Conservation (phyloP, 345 rosid species). For the Syzygium aqueum region DNA sequence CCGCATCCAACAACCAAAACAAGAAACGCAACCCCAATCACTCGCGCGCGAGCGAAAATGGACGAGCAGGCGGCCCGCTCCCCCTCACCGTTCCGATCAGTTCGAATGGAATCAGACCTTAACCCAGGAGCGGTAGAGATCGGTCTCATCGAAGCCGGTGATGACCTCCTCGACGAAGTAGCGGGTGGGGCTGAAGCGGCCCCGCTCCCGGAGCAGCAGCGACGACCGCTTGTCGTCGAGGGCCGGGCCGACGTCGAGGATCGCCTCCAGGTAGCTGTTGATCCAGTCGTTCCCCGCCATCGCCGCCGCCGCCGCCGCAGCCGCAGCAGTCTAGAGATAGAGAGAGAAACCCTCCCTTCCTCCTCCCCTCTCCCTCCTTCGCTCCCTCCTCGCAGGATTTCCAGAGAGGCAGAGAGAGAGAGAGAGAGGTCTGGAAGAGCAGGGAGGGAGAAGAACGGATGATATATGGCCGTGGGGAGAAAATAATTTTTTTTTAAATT, state of each 20-base stretch:
- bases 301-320: background rate
- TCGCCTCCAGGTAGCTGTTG: constrained; percentile 95
- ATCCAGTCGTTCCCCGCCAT: constrained; percentile 99
- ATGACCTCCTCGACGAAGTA: constrained; percentile 97
- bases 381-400: background rate
- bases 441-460: background rate
- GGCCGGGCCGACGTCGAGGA: constrained; percentile 90
- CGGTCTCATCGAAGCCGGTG: constrained; percentile 96
- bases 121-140: constrained; percentile 90
- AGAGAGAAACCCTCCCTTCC: background rate
- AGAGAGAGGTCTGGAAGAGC: background rate
- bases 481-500: too few relatives aligned
- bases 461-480: background rate
- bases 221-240: constrained; percentile 82
- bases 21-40: too few relatives aligned
- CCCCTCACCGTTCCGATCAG: background rate
- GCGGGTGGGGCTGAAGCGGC: constrained; percentile 92
- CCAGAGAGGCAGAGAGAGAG: background rate
- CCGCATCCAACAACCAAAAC: background rate
- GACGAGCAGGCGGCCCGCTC: background rate
- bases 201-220: constrained; percentile 83
- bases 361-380: background rate
- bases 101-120: constrained; percentile 17
- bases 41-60: too few relatives aligned
- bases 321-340: background rate